These are phyloP conservation scores for Saccharomyces paradoxus DNA, from an alignment of 805 yeast species.

Conservation along the genomic window DNA sequence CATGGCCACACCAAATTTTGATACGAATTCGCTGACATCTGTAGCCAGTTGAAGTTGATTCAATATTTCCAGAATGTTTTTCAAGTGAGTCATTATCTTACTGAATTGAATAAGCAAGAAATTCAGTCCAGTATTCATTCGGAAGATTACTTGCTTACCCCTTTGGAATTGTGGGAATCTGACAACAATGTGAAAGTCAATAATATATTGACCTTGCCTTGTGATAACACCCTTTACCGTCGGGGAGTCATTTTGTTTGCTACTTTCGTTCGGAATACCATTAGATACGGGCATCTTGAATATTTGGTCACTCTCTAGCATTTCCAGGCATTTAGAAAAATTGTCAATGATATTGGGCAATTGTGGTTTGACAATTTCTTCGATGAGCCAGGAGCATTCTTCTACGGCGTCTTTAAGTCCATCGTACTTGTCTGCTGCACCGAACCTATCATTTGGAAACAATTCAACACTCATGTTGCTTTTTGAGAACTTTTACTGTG, in stretches of 20 bases:
- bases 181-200: slow-evolving; percentile 38
- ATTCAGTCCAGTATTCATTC: slow-evolving; percentile 32
- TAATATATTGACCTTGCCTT: slow-evolving; percentile 46
- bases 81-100: slow-evolving; percentile 1
- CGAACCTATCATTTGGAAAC: slow-evolving; percentile 25
- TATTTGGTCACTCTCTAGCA: slow-evolving; percentile 33
- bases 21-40: slow-evolving; percentile 26
- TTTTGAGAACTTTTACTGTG: neutral
- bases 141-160: slow-evolving; percentile 33
- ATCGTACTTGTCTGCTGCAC: slow-evolving; percentile 10
- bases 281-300: slow-evolving; percentile 47
- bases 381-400: slow-evolving; percentile 41
- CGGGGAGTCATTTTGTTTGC: slow-evolving; percentile 7
- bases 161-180: slow-evolving; percentile 34
- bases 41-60: slow-evolving; percentile 39
- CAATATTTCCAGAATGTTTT: slow-evolving; percentile 21
- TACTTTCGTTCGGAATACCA: slow-evolving; percentile 8
- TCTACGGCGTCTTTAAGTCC: slow-evolving; percentile 4
- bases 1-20: slow-evolving; percentile 15
- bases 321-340: slow-evolving; percentile 34
- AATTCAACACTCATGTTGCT: slow-evolving; percentile 29
- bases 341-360: slow-evolving; percentile 41
- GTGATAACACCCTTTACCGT: slow-evolving; percentile 51
- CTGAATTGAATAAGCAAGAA: slow-evolving; percentile 35
- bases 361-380: slow-evolving; percentile 40